Conservation (phyloP, 2,329 filamentous ascomycete species). For the Cryphonectria nitschkei region DNA sequence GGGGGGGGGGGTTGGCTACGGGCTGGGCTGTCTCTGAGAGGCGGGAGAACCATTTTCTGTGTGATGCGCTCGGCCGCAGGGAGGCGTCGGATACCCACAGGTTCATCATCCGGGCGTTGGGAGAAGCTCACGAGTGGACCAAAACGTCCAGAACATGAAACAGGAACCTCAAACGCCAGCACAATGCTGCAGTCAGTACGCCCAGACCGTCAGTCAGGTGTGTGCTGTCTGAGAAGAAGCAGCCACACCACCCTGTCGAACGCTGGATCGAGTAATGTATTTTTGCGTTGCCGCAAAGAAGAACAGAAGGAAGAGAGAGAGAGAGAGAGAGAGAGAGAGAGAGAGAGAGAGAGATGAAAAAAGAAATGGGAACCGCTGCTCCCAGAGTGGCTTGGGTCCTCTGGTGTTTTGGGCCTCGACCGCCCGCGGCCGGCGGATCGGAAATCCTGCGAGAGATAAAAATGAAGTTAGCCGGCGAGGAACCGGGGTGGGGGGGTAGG, state of each 20-base stretch:
- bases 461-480: not conserved
- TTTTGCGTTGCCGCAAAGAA: not conserved
- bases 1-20: not conserved
- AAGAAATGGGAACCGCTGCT: not conserved
- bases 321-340: no score
- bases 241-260: slow-evolving; percentile 7
- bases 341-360: no score
- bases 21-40: not conserved
- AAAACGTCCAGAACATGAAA: slow-evolving; percentile 10
- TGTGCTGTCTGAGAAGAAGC: not conserved
- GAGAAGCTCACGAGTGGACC: not conserved
- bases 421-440: not conserved
- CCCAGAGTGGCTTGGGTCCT: not conserved
- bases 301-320: not conserved
- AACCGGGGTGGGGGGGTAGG: no score
- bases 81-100: slow-evolving; percentile 17
- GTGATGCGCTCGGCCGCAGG: slow-evolving; percentile 21
- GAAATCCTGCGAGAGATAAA: slow-evolving; percentile 12
- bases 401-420: slow-evolving; percentile 6
- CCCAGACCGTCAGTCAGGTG: slow-evolving; percentile 18
- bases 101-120: slow-evolving; percentile 5
- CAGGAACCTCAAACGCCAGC: slow-evolving; percentile 13
- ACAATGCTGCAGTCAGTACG: slow-evolving; percentile 22
- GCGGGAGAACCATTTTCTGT: slow-evolving; percentile 6
- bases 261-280: not conserved